phyloP scores from a whole-genome alignment of 768 basidiomycete genomes.

The Hortiboletus campestris region DNA sequence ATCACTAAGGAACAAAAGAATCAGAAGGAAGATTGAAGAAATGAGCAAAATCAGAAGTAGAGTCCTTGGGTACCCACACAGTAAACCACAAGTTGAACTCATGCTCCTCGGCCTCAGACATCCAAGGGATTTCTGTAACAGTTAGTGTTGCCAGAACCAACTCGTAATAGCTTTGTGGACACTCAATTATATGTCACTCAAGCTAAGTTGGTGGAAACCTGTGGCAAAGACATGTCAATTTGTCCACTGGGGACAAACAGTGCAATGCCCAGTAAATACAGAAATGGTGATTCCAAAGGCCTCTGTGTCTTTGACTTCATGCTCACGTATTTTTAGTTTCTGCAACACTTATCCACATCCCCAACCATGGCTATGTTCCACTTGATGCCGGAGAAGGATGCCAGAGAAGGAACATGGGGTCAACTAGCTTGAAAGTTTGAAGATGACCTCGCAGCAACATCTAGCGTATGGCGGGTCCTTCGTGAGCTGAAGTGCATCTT shows the following conservation, averaged over 20 bases:
- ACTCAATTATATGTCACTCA: constrained; percentile 26
- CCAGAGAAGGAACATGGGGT: constrained; percentile 93
- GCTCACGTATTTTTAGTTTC: constrained; percentile 49
- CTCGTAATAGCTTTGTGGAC: constrained; percentile 38
- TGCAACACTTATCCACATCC: constrained; percentile 73
- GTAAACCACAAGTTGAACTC: too few relatives aligned
- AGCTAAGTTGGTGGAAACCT: constrained; percentile 6
- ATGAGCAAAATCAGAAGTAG: too few relatives aligned
- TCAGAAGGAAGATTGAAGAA: too few relatives aligned
- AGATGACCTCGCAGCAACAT: constrained; percentile 31
- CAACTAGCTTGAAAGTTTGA: constrained; percentile 83
- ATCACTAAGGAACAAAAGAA: too few relatives aligned
- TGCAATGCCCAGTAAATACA: constrained; percentile 78
- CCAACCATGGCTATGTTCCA: constrained; percentile 68
- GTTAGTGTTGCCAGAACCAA: constrained; percentile 28
- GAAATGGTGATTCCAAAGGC: constrained; percentile 62
- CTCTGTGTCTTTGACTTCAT: neutral
- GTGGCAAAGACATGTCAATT: constrained; percentile 65
- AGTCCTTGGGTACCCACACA: too few relatives aligned
- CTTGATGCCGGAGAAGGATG: constrained; percentile 86
- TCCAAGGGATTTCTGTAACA: too few relatives aligned
- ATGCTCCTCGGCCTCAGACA: too few relatives aligned
- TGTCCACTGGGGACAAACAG: constrained; percentile 88
- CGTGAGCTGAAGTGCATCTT: constrained; percentile 77
- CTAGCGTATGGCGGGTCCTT: constrained; percentile 56